These are phyloP conservation scores for Colletotrichum australisinense DNA, from an alignment of 2,329 filamentous ascomycete genomes.

Conservation along the genomic window DNA sequence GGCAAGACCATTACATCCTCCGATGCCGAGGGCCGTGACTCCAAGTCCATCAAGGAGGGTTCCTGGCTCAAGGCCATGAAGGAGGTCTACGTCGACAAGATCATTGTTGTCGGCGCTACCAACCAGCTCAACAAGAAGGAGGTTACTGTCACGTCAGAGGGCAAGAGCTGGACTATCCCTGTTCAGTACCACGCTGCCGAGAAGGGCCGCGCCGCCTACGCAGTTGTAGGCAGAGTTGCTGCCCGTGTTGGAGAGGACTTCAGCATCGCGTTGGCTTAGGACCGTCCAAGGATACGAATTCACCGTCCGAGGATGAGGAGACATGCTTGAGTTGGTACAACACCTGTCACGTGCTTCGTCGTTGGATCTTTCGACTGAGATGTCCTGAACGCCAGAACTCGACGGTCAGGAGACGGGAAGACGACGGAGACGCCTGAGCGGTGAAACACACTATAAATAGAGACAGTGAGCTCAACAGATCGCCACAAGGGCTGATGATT, in stretches of 20 bases:
- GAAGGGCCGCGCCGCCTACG: slow-evolving; percentile 61
- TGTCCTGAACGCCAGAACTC: neutral
- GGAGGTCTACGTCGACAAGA: slow-evolving; percentile 82
- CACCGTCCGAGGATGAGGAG: neutral
- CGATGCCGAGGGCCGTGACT: slow-evolving; percentile 69
- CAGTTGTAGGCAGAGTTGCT: slow-evolving; percentile 62
- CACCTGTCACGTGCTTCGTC: neutral
- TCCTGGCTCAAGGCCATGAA: slow-evolving; percentile 84
- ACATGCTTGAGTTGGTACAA: neutral
- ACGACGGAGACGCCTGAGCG: slow-evolving; percentile 17
- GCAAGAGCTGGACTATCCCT: slow-evolving; percentile 66
- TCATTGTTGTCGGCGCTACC: slow-evolving; percentile 86
- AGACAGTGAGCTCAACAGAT: slow-evolving; percentile 16
- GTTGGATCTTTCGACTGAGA: neutral
- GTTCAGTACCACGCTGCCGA: slow-evolving; percentile 68
- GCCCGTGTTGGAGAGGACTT: slow-evolving; percentile 66
- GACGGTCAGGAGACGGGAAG: neutral
- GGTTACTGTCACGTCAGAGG: slow-evolving; percentile 65
- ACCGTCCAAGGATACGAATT: neutral
- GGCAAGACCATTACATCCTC: slow-evolving; percentile 72
- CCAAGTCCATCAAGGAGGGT: slow-evolving; percentile 68
- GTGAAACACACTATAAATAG: slow-evolving; percentile 5
- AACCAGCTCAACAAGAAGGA: slow-evolving; percentile 74
- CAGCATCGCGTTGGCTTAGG: slow-evolving; percentile 52
- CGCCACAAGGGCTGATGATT: slow-evolving; percentile 11